Percentiles rank a stretch among this genome's conserved stretches.
Evolutionary conservation across 352 stramenopile species (phyloP).

Genomic region (Globisporangium viniferum): DNA sequence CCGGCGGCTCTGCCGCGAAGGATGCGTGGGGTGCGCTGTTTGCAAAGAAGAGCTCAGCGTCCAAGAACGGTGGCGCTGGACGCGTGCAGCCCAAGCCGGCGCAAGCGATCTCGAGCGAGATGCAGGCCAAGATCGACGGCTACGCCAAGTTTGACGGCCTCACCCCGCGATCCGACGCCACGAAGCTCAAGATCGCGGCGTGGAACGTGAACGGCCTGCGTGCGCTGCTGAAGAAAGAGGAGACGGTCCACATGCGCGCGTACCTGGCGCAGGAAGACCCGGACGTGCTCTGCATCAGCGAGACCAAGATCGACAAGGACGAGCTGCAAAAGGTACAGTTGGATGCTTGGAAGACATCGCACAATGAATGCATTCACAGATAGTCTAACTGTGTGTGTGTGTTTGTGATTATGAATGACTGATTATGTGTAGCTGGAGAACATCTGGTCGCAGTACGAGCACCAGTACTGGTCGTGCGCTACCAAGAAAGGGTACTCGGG

Average conservation of each 20-base stretch:
- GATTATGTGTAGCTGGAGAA: conserved; percentile 39
- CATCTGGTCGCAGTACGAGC: conserved; percentile 64
- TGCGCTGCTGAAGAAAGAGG: conserved; percentile 67
- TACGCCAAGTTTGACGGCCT: conserved; percentile 54
- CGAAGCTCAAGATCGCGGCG: conserved; percentile 49
- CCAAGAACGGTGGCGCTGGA: not conserved
- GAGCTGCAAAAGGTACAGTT: conserved; percentile 51
- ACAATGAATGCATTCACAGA: not conserved
- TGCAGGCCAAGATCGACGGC: conserved; percentile 45
- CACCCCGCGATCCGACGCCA: conserved; percentile 16
- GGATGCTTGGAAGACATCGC: not conserved
- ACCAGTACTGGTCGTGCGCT: conserved; percentile 79
- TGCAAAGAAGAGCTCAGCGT: conserved; percentile 13
- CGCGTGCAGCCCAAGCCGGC: conserved; percentile 22
- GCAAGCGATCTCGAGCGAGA: conserved; percentile 28
- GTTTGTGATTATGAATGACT: not conserved
- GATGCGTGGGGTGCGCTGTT: conserved; percentile 48
- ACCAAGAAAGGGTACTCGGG: conserved; percentile 78
- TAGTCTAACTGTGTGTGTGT: not conserved
- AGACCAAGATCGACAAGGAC: conserved; percentile 79
- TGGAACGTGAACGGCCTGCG: conserved; percentile 87
- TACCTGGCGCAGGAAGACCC: conserved; percentile 79
- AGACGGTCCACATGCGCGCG: conserved; percentile 60
- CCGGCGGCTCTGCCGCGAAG: conserved; percentile 12
- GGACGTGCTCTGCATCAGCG: conserved; percentile 80